Percentiles rank a stretch among this genome's conserved stretches.
These are phyloP conservation scores for Penicillium dipodomyicola DNA, from an alignment of 495 filamentous ascomycete species.

Conservation along the genomic window DNA sequence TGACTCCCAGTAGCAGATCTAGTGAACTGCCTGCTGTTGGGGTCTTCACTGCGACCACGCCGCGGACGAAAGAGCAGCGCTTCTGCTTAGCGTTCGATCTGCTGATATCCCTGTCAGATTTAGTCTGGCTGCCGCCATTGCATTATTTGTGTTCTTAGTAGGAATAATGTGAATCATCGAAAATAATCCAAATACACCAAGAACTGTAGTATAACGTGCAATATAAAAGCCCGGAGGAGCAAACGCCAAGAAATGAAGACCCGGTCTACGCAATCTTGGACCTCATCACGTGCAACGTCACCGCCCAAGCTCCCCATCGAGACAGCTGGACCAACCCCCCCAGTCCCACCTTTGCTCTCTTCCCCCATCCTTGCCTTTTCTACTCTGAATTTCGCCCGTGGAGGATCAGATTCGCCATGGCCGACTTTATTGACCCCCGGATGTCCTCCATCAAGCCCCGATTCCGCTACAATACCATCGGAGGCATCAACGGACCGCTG, in stretches of 20 bases:
- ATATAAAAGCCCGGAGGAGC: too few relatives aligned
- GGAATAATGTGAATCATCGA: too few relatives aligned
- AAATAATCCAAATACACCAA: too few relatives aligned
- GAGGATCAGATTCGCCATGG: conserved; percentile 49
- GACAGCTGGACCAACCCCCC: conserved; percentile 33
- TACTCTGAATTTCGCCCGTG: conserved; percentile 16
- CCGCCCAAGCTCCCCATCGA: conserved; percentile 29
- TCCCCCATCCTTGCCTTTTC: conserved; percentile 16
- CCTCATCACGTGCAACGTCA: conserved; percentile 28
- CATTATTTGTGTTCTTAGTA: too few relatives aligned
- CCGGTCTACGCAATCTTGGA: background rate
- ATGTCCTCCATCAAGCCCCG: conserved; percentile 80
- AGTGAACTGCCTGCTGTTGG: too few relatives aligned
- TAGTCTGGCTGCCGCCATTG: too few relatives aligned
- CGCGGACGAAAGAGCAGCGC: too few relatives aligned
- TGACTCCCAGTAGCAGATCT: too few relatives aligned
- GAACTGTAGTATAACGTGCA: too few relatives aligned
- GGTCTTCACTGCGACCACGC: too few relatives aligned
- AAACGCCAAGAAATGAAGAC: background rate
- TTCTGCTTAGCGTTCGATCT: too few relatives aligned
- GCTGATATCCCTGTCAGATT: too few relatives aligned
- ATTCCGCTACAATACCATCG: conserved; percentile 96
- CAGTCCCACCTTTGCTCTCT: conserved; percentile 21
- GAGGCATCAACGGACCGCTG: conserved; percentile 95
- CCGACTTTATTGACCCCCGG: conserved; percentile 66